phyloP scores from a whole-genome alignment of 2,329 filamentous ascomycete genomes.

The Penicillium sp. region DNA sequence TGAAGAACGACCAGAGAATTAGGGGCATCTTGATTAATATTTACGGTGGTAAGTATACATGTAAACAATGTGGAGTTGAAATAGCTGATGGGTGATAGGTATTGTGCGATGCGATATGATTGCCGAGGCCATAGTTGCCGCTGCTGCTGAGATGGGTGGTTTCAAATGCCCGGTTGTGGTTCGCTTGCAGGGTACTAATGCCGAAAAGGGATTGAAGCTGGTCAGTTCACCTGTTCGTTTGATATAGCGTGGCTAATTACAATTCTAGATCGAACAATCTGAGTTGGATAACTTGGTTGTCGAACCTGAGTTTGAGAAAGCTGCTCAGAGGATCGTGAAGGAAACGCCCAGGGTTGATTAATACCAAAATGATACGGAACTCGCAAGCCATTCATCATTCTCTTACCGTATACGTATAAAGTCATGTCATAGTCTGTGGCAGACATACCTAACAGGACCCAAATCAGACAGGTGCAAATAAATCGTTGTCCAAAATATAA shows the following conservation, averaged over 20 bases:
- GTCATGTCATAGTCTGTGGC: neutral
- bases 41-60: slow-evolving; percentile 27
- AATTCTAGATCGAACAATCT: slow-evolving; percentile 29
- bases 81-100: slow-evolving; percentile 25
- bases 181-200: slow-evolving; percentile 44
- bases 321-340: slow-evolving; percentile 25
- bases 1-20: slow-evolving; percentile 19
- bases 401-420: neutral
- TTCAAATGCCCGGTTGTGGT: slow-evolving; percentile 41
- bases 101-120: slow-evolving; percentile 47
- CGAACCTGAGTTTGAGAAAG: slow-evolving; percentile 35
- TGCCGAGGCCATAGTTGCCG: slow-evolving; percentile 43
- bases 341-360: slow-evolving; percentile 14
- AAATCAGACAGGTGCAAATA: no score
- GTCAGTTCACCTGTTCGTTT: slow-evolving; percentile 23
- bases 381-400: neutral
- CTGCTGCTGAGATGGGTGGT: slow-evolving; percentile 31
- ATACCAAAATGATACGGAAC: neutral
- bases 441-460: neutral
- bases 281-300: slow-evolving; percentile 31
- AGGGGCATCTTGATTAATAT: slow-evolving; percentile 50
- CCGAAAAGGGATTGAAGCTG: slow-evolving; percentile 34
- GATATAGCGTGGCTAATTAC: neutral
- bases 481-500: no score
- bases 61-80: no score